Evolutionary conservation across 768 basidiomycete genomes (phyloP).

Genomic region (Sistotremastrum suecicum): DNA sequence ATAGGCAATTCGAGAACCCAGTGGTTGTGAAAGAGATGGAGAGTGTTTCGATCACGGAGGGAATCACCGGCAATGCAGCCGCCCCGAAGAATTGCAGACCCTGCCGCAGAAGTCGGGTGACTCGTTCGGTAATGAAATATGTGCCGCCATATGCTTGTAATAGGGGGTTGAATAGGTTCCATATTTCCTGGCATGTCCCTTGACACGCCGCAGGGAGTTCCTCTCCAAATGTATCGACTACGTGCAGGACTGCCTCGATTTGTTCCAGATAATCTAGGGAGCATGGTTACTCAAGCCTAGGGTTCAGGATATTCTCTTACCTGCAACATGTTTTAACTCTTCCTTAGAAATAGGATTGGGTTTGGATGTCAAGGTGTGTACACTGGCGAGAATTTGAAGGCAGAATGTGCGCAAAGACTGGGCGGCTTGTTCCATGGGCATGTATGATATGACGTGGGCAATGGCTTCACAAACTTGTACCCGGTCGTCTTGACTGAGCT

Average conservation of each 20-base stretch:
- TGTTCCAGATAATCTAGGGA: conserved; percentile 73
- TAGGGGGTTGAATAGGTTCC: conserved; percentile 71
- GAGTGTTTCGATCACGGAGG: conserved; percentile 65
- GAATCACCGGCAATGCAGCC: conserved; percentile 49
- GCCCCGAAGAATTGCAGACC: conserved; percentile 72
- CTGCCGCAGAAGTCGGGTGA: conserved; percentile 71
- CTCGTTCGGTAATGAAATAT: conserved; percentile 67
- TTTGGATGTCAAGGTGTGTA: conserved; percentile 51
- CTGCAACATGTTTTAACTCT: conserved; percentile 50
- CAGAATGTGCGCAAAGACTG: conserved; percentile 79
- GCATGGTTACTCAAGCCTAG: neutral
- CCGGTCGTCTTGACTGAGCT: conserved; percentile 75
- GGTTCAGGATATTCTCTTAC: conserved; percentile 30
- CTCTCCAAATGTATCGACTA: conserved; percentile 71
- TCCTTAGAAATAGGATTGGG: conserved; percentile 45
- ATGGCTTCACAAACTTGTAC: conserved; percentile 93
- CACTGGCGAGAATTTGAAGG: conserved; percentile 63
- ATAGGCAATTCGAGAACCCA: conserved; percentile 76
- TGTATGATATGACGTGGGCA: conserved; percentile 85
- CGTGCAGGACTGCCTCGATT: conserved; percentile 79
- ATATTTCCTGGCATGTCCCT: conserved; percentile 65
- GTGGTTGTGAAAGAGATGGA: conserved; percentile 63
- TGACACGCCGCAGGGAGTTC: conserved; percentile 71
- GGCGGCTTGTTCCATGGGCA: conserved; percentile 83
- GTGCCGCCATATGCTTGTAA: conserved; percentile 64